A percentile compares a stretch with the other conserved stretches of the same genome.
These are phyloP conservation scores for Podaxis sp. DNA, from an alignment of 768 basidiomycete genomes.

Conservation along the genomic window DNA sequence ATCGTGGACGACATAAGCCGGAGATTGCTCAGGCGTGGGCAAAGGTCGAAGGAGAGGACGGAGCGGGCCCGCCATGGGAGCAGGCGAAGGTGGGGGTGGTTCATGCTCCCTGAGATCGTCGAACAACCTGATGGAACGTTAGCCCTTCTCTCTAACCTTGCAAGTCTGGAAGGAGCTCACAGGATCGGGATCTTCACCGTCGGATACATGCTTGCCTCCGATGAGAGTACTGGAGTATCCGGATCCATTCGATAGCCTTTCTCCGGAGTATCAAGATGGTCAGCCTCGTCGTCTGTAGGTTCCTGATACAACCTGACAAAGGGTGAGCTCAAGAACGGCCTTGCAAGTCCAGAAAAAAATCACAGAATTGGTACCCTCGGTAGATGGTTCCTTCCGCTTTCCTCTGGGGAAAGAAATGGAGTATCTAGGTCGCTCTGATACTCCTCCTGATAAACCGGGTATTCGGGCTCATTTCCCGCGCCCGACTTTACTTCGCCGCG, in stretches of 20 bases:
- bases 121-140: slow-evolving; percentile 43
- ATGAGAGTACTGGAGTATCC: background rate
- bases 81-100: slow-evolving; percentile 26
- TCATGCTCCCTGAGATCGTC: slow-evolving; percentile 38
- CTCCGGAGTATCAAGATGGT: background rate
- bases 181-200: background rate
- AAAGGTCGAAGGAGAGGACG: slow-evolving; percentile 52
- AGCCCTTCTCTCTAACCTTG: background rate
- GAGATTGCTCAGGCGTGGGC: slow-evolving; percentile 48
- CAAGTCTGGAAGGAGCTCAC: background rate
- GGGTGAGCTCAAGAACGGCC: background rate
- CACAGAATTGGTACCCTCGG: slow-evolving; percentile 11
- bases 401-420: slow-evolving; percentile 8
- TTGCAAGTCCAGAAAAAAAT: background rate
- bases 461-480: slow-evolving; percentile 41
- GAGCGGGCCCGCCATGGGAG: slow-evolving; percentile 40
- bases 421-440: background rate
- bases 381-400: background rate
- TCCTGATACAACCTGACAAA: slow-evolving; percentile 5
- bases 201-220: background rate
- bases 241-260: background rate
- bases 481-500: slow-evolving; percentile 39
- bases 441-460: slow-evolving; percentile 49
- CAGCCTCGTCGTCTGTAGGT: slow-evolving; percentile 5
- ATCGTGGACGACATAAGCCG: slow-evolving; percentile 26